Conservation (phyloP, 192 early-diverging fungal genomes). For the Coemansia sp. region DNA sequence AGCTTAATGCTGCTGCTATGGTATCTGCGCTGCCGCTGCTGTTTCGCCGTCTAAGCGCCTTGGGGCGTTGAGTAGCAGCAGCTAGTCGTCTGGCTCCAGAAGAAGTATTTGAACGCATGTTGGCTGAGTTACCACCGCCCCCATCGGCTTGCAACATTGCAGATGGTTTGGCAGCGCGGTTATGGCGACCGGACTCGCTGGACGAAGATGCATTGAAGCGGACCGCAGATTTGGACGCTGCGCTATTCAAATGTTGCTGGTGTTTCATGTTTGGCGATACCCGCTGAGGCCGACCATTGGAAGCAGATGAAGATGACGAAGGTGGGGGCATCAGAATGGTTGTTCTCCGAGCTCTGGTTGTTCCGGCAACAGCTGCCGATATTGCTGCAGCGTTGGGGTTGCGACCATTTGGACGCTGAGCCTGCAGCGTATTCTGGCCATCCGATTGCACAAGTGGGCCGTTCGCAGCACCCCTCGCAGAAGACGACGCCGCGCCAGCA, state of each 20-base stretch:
- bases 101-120: neutral
- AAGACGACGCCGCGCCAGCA: neutral
- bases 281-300: slow-evolving; percentile 20
- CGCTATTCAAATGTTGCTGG: neutral
- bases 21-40: slow-evolving; percentile 10
- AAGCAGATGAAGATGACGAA: neutral
- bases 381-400: slow-evolving; percentile 38
- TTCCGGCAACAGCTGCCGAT: slow-evolving; percentile 51
- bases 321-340: slow-evolving; percentile 9
- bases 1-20: slow-evolving; percentile 9
- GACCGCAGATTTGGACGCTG: slow-evolving; percentile 7
- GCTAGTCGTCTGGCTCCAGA: neutral
- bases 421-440: neutral
- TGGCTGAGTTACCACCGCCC: neutral
- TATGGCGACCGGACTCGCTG: slow-evolving; percentile 8
- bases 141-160: neutral
- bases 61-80: neutral
- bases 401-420: slow-evolving; percentile 7
- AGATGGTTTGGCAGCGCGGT: neutral
- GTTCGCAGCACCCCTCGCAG: neutral
- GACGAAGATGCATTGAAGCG: slow-evolving; percentile 17
- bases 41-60: neutral
- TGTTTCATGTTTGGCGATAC: slow-evolving; percentile 22
- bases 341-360: slow-evolving; percentile 32
- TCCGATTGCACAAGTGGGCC: neutral